Conservation (phyloP, 2,329 filamentous ascomycete species). For the Ascochyta fabae region DNA sequence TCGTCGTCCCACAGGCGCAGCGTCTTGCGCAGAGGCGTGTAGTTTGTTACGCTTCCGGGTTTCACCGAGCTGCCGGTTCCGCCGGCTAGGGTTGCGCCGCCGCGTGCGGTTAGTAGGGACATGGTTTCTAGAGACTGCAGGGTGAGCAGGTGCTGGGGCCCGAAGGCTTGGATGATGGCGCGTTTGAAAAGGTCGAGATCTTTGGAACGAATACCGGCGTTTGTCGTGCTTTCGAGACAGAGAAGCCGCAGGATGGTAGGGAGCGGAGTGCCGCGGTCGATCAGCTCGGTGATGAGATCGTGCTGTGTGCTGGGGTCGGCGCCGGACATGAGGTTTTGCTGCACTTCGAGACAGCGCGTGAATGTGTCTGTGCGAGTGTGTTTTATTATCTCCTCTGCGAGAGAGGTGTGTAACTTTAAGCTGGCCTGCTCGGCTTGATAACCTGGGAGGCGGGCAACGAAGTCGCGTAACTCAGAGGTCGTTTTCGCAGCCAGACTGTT, state of each 20-base stretch:
- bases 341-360: constrained; percentile 85
- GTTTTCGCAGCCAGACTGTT: constrained; percentile 82
- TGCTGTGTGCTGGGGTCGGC: constrained; percentile 88
- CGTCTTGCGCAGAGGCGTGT: constrained; percentile 83
- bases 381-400: constrained; percentile 95
- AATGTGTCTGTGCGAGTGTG: constrained; percentile 89
- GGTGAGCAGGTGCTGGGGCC: constrained; percentile 92
- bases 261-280: constrained; percentile 82
- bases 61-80: constrained; percentile 37
- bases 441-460: constrained; percentile 89
- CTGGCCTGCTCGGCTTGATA: constrained; percentile 95
- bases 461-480: constrained; percentile 88
- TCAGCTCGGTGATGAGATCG: constrained; percentile 91
- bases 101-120: constrained; percentile 75
- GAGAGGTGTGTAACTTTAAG: constrained; percentile 86
- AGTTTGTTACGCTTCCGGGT: constrained; percentile 71
- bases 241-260: constrained; percentile 82
- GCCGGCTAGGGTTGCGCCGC: constrained; percentile 56
- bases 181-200: constrained; percentile 91
- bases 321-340: constrained; percentile 92
- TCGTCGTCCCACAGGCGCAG: constrained; percentile 93
- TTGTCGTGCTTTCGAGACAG: constrained; percentile 89
- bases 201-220: constrained; percentile 83
- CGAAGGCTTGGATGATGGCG: constrained; percentile 88
- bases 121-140: constrained; percentile 88